Conservation (phyloP, 495 filamentous ascomycete genomes). For the Podospora pseudoanserina region DNA sequence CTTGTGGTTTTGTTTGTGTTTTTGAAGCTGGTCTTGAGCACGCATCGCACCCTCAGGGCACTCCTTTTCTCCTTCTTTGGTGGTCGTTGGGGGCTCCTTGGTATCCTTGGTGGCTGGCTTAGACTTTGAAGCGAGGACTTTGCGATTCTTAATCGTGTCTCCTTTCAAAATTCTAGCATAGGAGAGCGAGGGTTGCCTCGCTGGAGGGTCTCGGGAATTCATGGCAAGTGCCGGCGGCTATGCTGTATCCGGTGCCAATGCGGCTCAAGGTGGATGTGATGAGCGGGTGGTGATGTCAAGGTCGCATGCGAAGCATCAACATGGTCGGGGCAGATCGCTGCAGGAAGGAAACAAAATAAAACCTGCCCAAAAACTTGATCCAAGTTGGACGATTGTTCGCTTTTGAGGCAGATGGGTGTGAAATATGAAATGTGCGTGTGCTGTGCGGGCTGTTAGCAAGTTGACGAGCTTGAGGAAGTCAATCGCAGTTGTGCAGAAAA, state of each 20-base stretch:
- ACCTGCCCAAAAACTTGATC: not conserved
- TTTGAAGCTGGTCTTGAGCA: not conserved
- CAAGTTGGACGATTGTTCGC: not conserved
- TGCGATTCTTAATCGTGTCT: constrained; percentile 17
- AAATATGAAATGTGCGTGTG: not conserved
- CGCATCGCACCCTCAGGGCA: not conserved
- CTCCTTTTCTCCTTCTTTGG: not conserved
- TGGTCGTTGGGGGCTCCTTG: not conserved
- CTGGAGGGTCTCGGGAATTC: not conserved
- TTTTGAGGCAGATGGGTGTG: not conserved
- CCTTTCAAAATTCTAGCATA: constrained; percentile 12
- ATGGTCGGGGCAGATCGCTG: constrained; percentile 1
- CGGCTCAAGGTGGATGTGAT: constrained; percentile 2
- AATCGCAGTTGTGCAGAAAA: not conserved
- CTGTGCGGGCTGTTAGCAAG: not conserved
- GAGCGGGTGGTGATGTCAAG: constrained; percentile 9
- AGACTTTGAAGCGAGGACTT: constrained; percentile 7
- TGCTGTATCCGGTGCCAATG: not conserved
- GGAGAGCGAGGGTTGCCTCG: constrained; percentile 5
- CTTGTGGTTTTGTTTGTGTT: not conserved
- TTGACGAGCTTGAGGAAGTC: not conserved
- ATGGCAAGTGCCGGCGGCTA: constrained; percentile 2
- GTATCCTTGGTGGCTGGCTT: not conserved
- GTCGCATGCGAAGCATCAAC: constrained; percentile 1
- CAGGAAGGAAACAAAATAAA: constrained; percentile 5